These are phyloP conservation scores for Escallonia herrerae DNA, from an alignment of 129 eudicot genomes.

Conservation along the genomic window DNA sequence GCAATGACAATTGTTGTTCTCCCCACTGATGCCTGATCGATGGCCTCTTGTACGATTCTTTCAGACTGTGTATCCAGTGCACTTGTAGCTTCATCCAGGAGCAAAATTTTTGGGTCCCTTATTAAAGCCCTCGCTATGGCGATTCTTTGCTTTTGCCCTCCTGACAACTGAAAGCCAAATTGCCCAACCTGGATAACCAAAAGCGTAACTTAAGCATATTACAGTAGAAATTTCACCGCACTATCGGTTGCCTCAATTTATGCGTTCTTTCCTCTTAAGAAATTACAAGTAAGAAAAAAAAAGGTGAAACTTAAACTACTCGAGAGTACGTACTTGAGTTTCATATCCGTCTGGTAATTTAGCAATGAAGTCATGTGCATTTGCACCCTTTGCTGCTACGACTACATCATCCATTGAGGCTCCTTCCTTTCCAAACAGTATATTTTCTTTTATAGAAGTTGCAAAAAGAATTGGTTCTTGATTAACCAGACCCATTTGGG, in stretches of 20 bases:
- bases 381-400: conserved; percentile 60
- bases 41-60: conserved; percentile 58
- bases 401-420: conserved; percentile 53
- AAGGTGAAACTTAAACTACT: background rate
- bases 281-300: background rate
- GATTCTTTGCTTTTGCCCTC: conserved; percentile 76
- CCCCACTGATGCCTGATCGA: conserved; percentile 60
- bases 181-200: conserved; percentile 56
- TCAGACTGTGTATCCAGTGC: conserved; percentile 70
- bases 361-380: conserved; percentile 63
- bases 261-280: too few relatives aligned
- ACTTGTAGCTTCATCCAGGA: conserved; percentile 85
- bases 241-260: background rate
- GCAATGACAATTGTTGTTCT: conserved; percentile 65
- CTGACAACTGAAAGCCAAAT: conserved; percentile 66
- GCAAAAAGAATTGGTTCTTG: conserved; percentile 86
- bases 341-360: conserved; percentile 68
- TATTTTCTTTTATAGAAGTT: conserved; percentile 66
- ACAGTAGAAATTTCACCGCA: background rate
- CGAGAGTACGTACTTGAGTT: conserved; percentile 37
- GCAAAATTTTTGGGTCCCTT: conserved; percentile 53
- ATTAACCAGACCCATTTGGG: conserved; percentile 73
- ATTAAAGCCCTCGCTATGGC: conserved; percentile 75
- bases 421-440: conserved; percentile 67
- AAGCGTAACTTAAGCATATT: too few relatives aligned